Evolutionary conservation across 2,329 filamentous ascomycete genomes (phyloP), one percentile per base, ranked within the genome.

Genomic region (Penicillium sp.): DNA sequence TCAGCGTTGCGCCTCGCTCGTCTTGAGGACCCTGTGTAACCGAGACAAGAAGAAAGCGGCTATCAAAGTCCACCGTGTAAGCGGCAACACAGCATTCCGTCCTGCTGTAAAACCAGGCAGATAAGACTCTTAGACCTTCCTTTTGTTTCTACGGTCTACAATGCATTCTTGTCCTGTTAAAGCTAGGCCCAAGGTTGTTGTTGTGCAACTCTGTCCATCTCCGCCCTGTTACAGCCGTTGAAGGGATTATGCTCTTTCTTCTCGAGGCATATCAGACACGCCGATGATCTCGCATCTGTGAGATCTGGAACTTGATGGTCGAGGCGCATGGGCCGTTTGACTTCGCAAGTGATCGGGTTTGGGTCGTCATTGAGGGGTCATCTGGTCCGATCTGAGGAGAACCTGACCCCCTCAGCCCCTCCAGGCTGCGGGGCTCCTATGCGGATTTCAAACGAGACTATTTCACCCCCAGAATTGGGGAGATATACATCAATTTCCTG

Each of bases 311-410:
- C 50, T 54, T 56, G 12, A 2, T 15, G 1, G 15, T 31, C 2
- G 35, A 51, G 31, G 61, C 64, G 69, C 69, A 72, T 69, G 70
- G 70, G 39, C 69, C 69, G 62, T 68, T 63, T 66, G 69, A 70
- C 67, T 62, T 63, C 64, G 67, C 70, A 71, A 69, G 64, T 72
- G 70, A 71, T 69, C 63, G 39, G 61, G 35, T 56, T n/a, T 39
- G 34, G 34, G 37, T 34, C 34, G 25, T 47, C 1, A 47, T 47
- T 39, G 41, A 37, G 22, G 51, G 62, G 69, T 71, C 68, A 71
- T 68, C 69, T 67, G 69, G 67, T 63, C 45, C 49, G 48, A 49
- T 49, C 25, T 20, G 28, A 35, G 17, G 45, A 20, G 45, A 49
- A 51, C 22, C 49, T 35, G 45, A 49, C 39, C 34, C 37, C 47